Evolutionary conservation across 1,139 yeast genomes (phyloP).

Genomic region (Hansenula lynferdii): DNA sequence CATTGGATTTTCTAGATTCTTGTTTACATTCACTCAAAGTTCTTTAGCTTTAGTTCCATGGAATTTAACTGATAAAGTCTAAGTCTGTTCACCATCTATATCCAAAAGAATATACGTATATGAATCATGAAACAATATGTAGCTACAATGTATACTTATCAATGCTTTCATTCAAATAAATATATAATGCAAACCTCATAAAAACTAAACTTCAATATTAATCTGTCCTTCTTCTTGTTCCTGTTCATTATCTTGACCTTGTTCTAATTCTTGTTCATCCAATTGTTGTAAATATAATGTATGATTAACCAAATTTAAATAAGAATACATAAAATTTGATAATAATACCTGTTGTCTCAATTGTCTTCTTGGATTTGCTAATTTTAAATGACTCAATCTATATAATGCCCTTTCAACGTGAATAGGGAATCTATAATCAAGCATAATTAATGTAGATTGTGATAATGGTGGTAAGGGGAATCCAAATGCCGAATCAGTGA

Average conservation of each 20-base stretch:
- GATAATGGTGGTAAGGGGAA: conserved; percentile 82
- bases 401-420: conserved; percentile 96
- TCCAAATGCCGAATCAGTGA: conserved; percentile 81
- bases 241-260: conserved; percentile 1
- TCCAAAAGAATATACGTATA: too few species aligned
- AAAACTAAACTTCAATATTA: background rate
- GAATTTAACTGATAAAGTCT: too few species aligned
- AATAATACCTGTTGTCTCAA: conserved; percentile 86
- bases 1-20: conserved; percentile 28
- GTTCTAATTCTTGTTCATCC: conserved; percentile 22
- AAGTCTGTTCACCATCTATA: too few species aligned
- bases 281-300: conserved; percentile 69
- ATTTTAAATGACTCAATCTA: conserved; percentile 82
- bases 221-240: conserved; percentile 1
- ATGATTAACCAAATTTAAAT: conserved; percentile 89
- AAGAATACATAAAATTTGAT: conserved; percentile 97
- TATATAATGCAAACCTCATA: background rate
- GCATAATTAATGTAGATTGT: conserved; percentile 68
- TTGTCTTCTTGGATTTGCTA: conserved; percentile 91
- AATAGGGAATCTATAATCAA: conserved; percentile 82
- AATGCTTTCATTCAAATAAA: too few species aligned
- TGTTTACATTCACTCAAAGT: conserved; percentile 21
- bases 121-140: too few species aligned
- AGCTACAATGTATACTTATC: too few species aligned
- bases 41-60: conserved; percentile 4